Evolutionary conservation across 768 basidiomycete genomes (phyloP).

Genomic region (Amanita rubescens): DNA sequence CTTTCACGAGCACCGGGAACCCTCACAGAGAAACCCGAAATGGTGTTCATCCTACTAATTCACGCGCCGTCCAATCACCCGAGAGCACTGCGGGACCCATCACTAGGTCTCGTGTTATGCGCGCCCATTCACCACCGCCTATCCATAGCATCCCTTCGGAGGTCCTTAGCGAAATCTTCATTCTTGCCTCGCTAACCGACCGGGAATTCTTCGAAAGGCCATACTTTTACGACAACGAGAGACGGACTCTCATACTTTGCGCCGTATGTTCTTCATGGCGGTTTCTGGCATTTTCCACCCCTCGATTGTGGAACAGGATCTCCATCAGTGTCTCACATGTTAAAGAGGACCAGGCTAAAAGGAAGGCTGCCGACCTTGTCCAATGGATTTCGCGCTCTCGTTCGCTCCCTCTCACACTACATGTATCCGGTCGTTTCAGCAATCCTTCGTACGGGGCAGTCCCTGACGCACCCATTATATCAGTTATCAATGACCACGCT

Average conservation of each 20-base stretch:
- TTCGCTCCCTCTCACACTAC: neutral
- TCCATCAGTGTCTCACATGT: neutral
- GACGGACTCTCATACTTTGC: neutral
- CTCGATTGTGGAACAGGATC: neutral
- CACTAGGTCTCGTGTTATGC: no score
- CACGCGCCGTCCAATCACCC: no score
- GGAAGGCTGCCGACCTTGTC: neutral
- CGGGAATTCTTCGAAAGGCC: no score
- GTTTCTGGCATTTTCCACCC: neutral
- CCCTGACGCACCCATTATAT: neutral
- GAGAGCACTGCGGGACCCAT: no score
- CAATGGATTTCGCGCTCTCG: neutral
- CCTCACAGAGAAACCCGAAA: no score
- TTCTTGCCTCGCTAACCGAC: neutral
- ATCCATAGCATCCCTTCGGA: neutral
- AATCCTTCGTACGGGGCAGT: no score
- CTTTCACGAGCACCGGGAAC: no score
- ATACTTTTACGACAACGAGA: neutral
- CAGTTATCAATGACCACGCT: neutral
- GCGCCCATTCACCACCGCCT: no score
- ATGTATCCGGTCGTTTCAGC: neutral
- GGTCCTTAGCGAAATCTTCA: neutral
- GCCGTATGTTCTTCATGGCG: neutral
- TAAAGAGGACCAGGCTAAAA: neutral
- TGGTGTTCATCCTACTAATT: no score